Base-by-base conservation (phyloP, 2,329 filamentous ascomycete species). In the Venturia pyrina region DNA sequence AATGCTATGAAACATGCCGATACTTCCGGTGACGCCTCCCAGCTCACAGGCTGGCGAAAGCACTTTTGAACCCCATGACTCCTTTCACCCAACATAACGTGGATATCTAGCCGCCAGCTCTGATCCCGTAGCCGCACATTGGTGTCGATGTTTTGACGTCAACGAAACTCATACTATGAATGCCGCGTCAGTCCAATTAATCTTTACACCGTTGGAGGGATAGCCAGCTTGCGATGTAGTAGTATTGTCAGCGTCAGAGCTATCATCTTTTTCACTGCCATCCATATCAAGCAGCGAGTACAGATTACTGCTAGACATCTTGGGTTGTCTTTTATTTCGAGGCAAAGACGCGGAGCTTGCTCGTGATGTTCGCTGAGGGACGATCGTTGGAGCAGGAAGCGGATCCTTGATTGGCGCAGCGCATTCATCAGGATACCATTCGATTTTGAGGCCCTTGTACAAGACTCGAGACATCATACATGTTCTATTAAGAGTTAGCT, bases 371-470 rank as follows among this genome's bases (percentile, higher is more conserved):
- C 46, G 44, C 70, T 71, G 48, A 72, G 70, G 46, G 41, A 43
- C 13, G 15, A n/a, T 34, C 4, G 41, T 15, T 10, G 41, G 28
- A 28, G 41, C 43, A 37, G 56, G 34, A 32, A 62, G 15, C 21
- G 32, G 73, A 70, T 65, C 74, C 68, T 69, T 72, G 68, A 73
- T 68, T 73, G 70, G 69, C 69, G 76, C 34, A 73, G 85, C 83
- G 72, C 91, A 96, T 70, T 93, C 89, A 70, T 96, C 91, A 0
- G 78, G 75, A 68, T 82, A 86, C 82, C 87, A 93, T 17, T 88
- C 85, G 69, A 96, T 88, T 68, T 82, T 87, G 67, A 82, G 85
- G 28, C 84, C 82, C 72, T 87, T 90, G 78, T 95, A 96, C 40
- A 81, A 82, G 17, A 83, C 85, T 66, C 77, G 75, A 66, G 77